Percentiles rank a stretch among this genome's conserved stretches.
Evolutionary conservation across 2,329 filamentous ascomycete species (phyloP).

Genomic region (Fusarium azukiicola): DNA sequence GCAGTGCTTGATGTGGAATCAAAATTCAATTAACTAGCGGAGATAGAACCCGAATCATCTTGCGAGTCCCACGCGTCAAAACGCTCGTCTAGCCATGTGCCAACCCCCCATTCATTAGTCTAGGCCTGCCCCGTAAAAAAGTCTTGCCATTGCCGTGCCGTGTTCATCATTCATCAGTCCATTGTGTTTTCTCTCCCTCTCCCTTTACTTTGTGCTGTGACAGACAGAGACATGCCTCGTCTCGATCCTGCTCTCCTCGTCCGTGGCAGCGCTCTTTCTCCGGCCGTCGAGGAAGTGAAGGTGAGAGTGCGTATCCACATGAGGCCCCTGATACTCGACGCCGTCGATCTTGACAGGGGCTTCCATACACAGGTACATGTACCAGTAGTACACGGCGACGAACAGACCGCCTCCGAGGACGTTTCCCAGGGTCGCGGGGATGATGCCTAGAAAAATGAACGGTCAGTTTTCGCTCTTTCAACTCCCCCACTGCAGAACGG

Average conservation of each 20-base stretch:
- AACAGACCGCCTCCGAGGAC: conserved; percentile 75
- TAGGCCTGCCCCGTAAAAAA: conserved; percentile 4
- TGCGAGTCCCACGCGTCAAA: not conserved
- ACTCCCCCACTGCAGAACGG: no score
- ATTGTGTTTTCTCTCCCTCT: not conserved
- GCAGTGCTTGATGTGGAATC: conserved; percentile 6
- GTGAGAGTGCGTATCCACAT: conserved; percentile 21
- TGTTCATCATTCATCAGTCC: not conserved
- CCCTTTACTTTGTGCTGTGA: not conserved
- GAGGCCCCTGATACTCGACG: conserved; percentile 28
- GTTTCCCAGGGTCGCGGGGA: conserved; percentile 75
- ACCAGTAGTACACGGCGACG: conserved; percentile 64
- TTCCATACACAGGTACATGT: conserved; percentile 48
- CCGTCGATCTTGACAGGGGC: conserved; percentile 38
- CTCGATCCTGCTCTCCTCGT: conserved; percentile 48
- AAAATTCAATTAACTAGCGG: not conserved
- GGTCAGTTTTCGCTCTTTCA: conserved; percentile 22
- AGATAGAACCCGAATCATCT: conserved; percentile 8
- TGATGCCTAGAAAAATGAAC: conserved; percentile 57
- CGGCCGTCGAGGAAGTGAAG: conserved; percentile 31
- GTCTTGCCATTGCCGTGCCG: conserved; percentile 17
- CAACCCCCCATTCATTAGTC: not conserved
- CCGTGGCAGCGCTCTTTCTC: conserved; percentile 22
- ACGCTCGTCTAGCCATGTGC: conserved; percentile 2
- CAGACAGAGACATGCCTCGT: conserved; percentile 26